These are phyloP conservation scores for Penicillium digitatum DNA, from an alignment of 2,329 filamentous ascomycete genomes.

Conservation along the genomic window DNA sequence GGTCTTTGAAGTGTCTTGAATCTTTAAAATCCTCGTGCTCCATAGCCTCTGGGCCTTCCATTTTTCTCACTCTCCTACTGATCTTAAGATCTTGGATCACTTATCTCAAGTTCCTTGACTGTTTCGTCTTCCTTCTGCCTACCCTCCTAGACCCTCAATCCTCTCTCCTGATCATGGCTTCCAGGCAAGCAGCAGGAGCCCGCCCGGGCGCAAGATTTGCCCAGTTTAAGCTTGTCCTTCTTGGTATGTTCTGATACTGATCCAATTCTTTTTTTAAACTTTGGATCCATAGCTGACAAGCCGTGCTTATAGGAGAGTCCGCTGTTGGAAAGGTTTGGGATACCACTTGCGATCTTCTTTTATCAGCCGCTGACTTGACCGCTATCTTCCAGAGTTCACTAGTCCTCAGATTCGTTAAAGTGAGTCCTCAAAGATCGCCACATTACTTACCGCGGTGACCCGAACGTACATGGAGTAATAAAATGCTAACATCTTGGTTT, in stretches of 20 bases:
- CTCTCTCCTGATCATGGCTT: constrained; percentile 61
- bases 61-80: constrained; percentile 4
- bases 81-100: background rate
- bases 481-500: constrained; percentile 14
- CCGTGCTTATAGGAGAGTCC: constrained; percentile 70
- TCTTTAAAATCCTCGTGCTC: background rate
- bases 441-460: background rate
- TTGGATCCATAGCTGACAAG: constrained; percentile 14
- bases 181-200: constrained; percentile 70
- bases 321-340: constrained; percentile 86
- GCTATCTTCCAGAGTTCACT: constrained; percentile 73
- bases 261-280: background rate
- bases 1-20: background rate
- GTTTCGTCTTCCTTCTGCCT: constrained; percentile 2
- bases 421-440: constrained; percentile 43
- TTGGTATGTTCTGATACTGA: constrained; percentile 61
- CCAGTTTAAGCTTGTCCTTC: constrained; percentile 96
- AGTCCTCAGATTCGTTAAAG: constrained; percentile 97
- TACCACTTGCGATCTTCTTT: constrained; percentile 10
- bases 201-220: constrained; percentile 76
- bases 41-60: constrained; percentile 15
- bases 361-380: constrained; percentile 29
- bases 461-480: background rate
- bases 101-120: constrained; percentile 1
- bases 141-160: constrained; percentile 5